phyloP scores from a whole-genome alignment of 2,329 filamentous ascomycete genomes.

The Phialocephala sp. region DNA sequence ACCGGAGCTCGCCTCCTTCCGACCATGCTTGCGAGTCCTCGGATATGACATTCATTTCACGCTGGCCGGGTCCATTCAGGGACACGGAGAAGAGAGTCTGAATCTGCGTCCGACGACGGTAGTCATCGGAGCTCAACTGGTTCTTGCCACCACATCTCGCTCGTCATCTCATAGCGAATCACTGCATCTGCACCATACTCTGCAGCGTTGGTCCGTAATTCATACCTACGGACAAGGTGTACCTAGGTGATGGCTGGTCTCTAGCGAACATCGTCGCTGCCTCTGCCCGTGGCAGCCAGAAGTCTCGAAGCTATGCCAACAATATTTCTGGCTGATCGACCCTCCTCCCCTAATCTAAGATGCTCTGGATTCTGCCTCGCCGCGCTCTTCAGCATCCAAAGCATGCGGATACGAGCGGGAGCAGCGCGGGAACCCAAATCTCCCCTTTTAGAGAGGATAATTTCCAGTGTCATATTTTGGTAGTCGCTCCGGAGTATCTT shows the following conservation, averaged over 20 bases:
- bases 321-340: background rate
- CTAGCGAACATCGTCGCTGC: background rate
- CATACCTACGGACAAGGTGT: background rate
- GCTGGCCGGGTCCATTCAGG: background rate
- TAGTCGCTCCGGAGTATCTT: background rate
- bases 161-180: constrained; percentile 3
- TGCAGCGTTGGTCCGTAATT: background rate
- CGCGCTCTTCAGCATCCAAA: background rate
- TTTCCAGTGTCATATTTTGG: constrained; percentile 1
- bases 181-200: background rate
- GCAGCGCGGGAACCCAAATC: background rate
- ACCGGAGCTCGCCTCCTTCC: background rate
- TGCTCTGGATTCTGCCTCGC: background rate
- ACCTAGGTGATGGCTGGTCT: background rate
- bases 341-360: background rate
- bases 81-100: background rate
- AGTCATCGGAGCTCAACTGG: no score
- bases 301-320: constrained; percentile 2
- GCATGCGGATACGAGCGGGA: constrained; percentile 1
- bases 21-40: background rate
- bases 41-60: no score
- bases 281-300: background rate
- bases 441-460: background rate
- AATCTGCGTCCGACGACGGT: background rate
- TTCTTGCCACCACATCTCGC: background rate